Conservation (phyloP, 2,329 filamentous ascomycete species). For the Hypoxylon sp. region DNA sequence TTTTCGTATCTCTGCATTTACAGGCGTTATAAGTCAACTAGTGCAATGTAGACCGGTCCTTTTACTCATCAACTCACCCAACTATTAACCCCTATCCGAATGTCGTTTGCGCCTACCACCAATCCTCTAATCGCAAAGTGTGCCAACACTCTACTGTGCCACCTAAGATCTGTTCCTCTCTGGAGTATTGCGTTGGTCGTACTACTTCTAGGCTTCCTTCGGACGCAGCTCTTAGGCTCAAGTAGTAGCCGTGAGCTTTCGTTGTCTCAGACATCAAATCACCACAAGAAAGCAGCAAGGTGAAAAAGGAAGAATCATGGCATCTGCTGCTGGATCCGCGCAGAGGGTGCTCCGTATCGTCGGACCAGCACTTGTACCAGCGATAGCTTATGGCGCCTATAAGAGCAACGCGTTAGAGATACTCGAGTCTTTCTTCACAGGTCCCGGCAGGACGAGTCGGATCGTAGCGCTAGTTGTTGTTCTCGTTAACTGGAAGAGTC, state of each 20-base stretch:
- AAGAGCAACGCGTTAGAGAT: slow-evolving; percentile 60
- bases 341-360: slow-evolving; percentile 43
- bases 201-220: slow-evolving; percentile 55
- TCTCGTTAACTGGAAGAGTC: slow-evolving; percentile 78
- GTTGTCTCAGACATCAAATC: slow-evolving; percentile 11
- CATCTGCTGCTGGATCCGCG: slow-evolving; percentile 48
- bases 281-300: slow-evolving; percentile 25
- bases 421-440: slow-evolving; percentile 64
- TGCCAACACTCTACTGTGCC: slow-evolving; percentile 60
- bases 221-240: slow-evolving; percentile 49
- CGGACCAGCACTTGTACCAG: slow-evolving; percentile 61
- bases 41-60: background rate
- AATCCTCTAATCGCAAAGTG: slow-evolving; percentile 59
- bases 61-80: background rate
- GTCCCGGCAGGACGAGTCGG: slow-evolving; percentile 68
- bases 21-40: background rate
- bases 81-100: slow-evolving; percentile 30
- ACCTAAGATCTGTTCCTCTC: slow-evolving; percentile 58
- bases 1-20: background rate
- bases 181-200: slow-evolving; percentile 60
- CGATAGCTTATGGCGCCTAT: slow-evolving; percentile 64
- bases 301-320: slow-evolving; percentile 44
- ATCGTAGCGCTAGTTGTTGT: slow-evolving; percentile 69
- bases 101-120: slow-evolving; percentile 48
- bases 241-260: slow-evolving; percentile 26